Base-by-base conservation (phyloP, 2,329 filamentous ascomycete species). In the Ascochyta rabiei region DNA sequence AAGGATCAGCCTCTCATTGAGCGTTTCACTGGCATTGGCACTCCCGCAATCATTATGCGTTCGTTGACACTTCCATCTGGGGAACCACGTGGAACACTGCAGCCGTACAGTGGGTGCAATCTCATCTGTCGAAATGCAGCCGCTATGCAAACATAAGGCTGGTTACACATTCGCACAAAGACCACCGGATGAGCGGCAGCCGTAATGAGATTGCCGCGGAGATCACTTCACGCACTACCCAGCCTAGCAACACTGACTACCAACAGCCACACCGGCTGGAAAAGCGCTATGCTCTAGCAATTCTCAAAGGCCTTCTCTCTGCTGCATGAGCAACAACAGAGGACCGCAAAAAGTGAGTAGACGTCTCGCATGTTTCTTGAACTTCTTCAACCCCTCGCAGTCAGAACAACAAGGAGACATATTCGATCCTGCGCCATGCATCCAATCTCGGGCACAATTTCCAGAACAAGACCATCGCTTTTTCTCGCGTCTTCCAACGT, bases 1-100 rank as follows among this genome's bases (percentile, higher is more conserved):
- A 45, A 49, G 52, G 52, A 46, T 55, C 3, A 33, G 42, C 46
- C 42, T 41, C 52, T 46, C 31, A 24, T 49, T 28, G 16, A 47
- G 28, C 21, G 52, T 55, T 50, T 42, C 52, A 47, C 23, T 24
- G n/a, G 38, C 31, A 47, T 46, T 50, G 24, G 19, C 41, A 33
- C 26, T 46, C 42, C 52, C 46, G 24, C 41, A 42, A 33, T 19
- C 26, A 8, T 55, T 33, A 55, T 49, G 46, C 52, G 23, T 45
- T 54, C 45, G 15, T 47, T 23, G n/a, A 46, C 19, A 21, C 33
- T 37, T 37, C 46, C 41, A 50, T 38, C 41, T 50, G 52, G 52
- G 52, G 52, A 38, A 49, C 18, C 18, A 50, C 24, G n/a, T 50
- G 35, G 35, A 38, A 33, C 18, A 13, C 13, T 15, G 21, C 24